Evolutionary conservation across 768 basidiomycete species (phyloP), one percentile per base, ranked within the genome.

Genomic region (Infundibulicybe gibba): DNA sequence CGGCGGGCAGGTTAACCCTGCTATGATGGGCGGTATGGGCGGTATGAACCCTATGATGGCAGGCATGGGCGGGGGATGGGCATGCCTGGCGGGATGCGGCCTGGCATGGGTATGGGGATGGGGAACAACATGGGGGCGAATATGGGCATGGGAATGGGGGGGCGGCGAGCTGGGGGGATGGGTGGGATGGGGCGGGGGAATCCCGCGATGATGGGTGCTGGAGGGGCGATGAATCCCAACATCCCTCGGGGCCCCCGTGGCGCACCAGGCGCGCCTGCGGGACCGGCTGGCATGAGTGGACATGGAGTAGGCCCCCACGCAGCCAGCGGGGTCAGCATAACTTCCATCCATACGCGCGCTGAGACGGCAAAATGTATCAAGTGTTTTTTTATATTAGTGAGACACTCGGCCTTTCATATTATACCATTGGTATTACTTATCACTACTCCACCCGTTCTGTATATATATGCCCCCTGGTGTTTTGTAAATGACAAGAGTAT

Each of bases 261-360:
- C 3, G 68, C 62, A 3, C 67, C 64, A 31, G 68, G 58, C 32
- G 62, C 53, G 25, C 61, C 58, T 17, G 50, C 57, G 16, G 59
- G 53, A 25, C 59, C 64, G 16, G 75, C 70, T 12, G 72, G 66
- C 15, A 75, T 79, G 55, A 76, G 71, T 12, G 77, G 74, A 5
- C 66, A 76, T 2, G 77, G 80, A 43, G 83, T 84, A 44, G 88
- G 88, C 0, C 88, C 87, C 3, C 86, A 63, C 74, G 89, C 46
- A 76, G 80, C 10, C 82, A 85, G 56, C 69, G 88, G 32, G 87
- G 90, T 31, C 83, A 87, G 57, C 87, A 90, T 64, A 79, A 81
- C 53, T 92, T 86, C 67, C 90, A 91, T 56, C 90, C 90, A 0
- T 92, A 92, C 55, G 84, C 87, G 30, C 84, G 88, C 54, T 88